Evolutionary conservation across 2,329 filamentous ascomycete genomes (phyloP).

Genomic region (Aphanoascus verrucosus): DNA sequence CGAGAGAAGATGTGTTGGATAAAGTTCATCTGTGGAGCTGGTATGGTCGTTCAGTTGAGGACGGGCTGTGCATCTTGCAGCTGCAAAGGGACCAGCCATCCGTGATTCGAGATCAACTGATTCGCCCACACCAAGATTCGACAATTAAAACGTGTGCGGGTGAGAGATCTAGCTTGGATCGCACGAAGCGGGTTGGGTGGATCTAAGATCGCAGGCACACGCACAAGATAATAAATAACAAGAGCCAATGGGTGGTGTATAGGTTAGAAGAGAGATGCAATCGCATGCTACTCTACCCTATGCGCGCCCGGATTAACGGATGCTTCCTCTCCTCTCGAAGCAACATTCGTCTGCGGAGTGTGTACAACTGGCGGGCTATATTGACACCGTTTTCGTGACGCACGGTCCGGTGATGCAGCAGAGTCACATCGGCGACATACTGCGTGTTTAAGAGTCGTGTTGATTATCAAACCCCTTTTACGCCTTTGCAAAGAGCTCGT

Average conservation of each 20-base stretch:
- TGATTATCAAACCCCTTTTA: neutral
- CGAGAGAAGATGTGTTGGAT: no score
- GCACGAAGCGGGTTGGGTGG: slow-evolving; percentile 10
- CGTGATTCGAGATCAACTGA: neutral
- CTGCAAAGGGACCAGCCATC: neutral
- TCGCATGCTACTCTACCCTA: neutral
- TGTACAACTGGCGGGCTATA: neutral
- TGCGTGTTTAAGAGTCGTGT: neutral
- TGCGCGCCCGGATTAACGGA: neutral
- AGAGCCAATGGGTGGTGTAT: no score
- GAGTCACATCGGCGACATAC: neutral
- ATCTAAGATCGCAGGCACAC: slow-evolving; percentile 4
- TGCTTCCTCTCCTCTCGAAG: neutral
- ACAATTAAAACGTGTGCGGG: slow-evolving; percentile 10
- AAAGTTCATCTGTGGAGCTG: no score
- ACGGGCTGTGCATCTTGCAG: neutral
- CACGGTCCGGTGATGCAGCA: neutral
- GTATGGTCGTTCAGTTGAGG: neutral
- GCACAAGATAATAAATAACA: no score
- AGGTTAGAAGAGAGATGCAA: neutral
- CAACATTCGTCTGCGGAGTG: neutral
- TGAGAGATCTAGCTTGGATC: slow-evolving; percentile 10
- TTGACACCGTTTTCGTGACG: neutral
- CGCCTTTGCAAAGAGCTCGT: neutral
- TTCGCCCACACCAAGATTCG: slow-evolving; percentile 7